phyloP scores from a whole-genome alignment of 352 stramenopile genomes.

The Poterioochromonas sp. region DNA sequence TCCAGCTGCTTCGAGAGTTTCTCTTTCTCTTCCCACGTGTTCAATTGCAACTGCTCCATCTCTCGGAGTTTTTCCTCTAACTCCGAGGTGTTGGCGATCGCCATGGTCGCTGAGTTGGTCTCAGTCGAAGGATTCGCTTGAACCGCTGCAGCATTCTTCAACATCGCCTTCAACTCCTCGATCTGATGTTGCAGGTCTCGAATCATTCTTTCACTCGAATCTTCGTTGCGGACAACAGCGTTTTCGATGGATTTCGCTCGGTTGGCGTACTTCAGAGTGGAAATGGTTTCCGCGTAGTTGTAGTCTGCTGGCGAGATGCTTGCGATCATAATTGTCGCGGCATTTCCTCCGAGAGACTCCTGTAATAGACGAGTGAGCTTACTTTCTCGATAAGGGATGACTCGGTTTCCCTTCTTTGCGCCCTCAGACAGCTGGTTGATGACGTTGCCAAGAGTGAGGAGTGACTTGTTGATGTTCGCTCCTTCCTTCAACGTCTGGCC shows the following conservation, averaged over 20 bases:
- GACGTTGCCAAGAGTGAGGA: constrained; percentile 61
- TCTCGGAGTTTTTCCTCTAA: constrained; percentile 63
- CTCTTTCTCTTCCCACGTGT: constrained; percentile 77
- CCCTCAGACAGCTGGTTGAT: constrained; percentile 16
- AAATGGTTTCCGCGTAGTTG: constrained; percentile 75
- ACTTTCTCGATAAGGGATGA: constrained; percentile 75
- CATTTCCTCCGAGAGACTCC: constrained; percentile 76
- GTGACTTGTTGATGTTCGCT: constrained; percentile 76
- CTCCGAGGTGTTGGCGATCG: constrained; percentile 60
- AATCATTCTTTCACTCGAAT: constrained; percentile 79
- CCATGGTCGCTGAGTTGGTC: constrained; percentile 59
- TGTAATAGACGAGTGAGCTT: constrained; percentile 76
- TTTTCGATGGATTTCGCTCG: constrained; percentile 83
- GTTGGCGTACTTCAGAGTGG: constrained; percentile 81
- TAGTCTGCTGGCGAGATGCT: constrained; percentile 77
- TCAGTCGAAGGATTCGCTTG: constrained; percentile 57
- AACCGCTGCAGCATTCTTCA: constrained; percentile 62
- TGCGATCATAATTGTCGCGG: constrained; percentile 81
- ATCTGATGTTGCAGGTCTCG: constrained; percentile 79
- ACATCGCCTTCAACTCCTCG: constrained; percentile 64
- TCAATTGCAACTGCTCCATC: constrained; percentile 72
- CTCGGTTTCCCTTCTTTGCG: constrained; percentile 55
- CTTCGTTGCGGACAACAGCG: constrained; percentile 76
- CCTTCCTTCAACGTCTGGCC: constrained; percentile 75
- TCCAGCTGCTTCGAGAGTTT: constrained; percentile 66